phyloP scores from a whole-genome alignment of 768 basidiomycete species.

The Lactarius akahatsu region DNA sequence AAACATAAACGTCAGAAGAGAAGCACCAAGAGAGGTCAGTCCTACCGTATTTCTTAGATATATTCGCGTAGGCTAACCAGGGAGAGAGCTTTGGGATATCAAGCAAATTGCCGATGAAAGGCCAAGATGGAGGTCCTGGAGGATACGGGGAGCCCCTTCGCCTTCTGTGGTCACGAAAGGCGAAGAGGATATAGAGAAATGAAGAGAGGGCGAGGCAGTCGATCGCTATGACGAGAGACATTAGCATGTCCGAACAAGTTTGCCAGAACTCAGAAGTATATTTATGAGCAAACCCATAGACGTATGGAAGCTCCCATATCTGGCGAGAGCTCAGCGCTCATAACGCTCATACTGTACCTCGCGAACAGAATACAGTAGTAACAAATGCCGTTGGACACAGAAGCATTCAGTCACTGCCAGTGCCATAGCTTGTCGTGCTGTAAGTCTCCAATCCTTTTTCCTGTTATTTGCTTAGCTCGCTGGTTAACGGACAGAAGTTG shows the following conservation, averaged over 20 bases:
- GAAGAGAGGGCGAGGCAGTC: background rate
- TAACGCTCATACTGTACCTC: no score
- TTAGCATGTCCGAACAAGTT: background rate
- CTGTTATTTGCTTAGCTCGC: no score
- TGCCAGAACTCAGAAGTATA: background rate
- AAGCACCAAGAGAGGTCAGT: background rate
- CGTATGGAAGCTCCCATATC: background rate
- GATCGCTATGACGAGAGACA: background rate
- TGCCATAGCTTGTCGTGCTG: no score
- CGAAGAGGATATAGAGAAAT: background rate
- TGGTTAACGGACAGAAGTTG: no score
- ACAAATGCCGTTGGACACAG: no score
- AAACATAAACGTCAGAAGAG: background rate
- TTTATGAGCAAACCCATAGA: background rate
- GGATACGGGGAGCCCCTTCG: background rate
- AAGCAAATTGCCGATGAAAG: conserved; percentile 10
- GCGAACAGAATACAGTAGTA: no score
- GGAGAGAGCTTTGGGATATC: conserved; percentile 8
- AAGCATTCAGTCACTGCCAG: no score
- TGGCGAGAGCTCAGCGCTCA: background rate
- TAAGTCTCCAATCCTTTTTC: no score
- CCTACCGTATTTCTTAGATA: conserved; percentile 16
- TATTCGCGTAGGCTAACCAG: conserved; percentile 5
- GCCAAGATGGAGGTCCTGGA: conserved; percentile 1
- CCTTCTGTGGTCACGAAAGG: conserved; percentile 2